Percentiles rank a stretch among this genome's conserved stretches.
Conservation (phyloP, 2,329 filamentous ascomycete genomes). For the Colletotrichum liriopes region DNA sequence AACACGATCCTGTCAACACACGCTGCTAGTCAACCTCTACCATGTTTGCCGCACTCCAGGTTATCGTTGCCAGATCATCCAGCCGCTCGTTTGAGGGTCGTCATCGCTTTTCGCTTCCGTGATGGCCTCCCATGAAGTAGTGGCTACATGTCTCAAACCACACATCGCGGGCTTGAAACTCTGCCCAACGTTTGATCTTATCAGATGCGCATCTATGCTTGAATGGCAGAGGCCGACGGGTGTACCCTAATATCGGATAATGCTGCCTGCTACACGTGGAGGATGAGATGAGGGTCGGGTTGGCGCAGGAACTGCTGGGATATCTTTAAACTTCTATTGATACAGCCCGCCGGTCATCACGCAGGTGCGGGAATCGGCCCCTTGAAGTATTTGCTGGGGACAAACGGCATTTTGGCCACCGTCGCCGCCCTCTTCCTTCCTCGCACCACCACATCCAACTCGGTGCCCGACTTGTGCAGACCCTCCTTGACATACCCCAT, state of each 20-base stretch:
- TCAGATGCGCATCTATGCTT: conserved; percentile 5
- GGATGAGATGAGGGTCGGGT: conserved; percentile 5
- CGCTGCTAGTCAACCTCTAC: conserved; percentile 28
- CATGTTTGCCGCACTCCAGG: conserved; percentile 39
- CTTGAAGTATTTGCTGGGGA: conserved; percentile 83
- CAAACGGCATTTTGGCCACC: conserved; percentile 92
- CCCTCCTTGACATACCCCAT: conserved; percentile 94
- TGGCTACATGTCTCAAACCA: conserved; percentile 18
- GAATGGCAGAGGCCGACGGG: background rate
- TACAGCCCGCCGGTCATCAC: conserved; percentile 18
- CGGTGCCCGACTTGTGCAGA: conserved; percentile 86
- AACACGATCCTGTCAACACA: conserved; percentile 41
- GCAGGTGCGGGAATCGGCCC: conserved; percentile 46
- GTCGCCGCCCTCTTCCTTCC: conserved; percentile 82
- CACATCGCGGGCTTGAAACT: conserved; percentile 2
- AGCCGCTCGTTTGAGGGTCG: conserved; percentile 56
- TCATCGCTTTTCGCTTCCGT: conserved; percentile 54
- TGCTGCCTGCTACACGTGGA: background rate
- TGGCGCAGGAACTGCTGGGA: conserved; percentile 18
- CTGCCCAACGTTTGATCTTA: conserved; percentile 1
- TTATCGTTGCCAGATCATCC: conserved; percentile 41
- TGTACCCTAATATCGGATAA: background rate
- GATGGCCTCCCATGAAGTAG: conserved; percentile 58
- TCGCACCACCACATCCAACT: conserved; percentile 83
- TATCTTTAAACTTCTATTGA: conserved; percentile 39